These are phyloP conservation scores for Diaporthe amygdali DNA, from an alignment of 2,329 filamentous ascomycete genomes.

Conservation along the genomic window DNA sequence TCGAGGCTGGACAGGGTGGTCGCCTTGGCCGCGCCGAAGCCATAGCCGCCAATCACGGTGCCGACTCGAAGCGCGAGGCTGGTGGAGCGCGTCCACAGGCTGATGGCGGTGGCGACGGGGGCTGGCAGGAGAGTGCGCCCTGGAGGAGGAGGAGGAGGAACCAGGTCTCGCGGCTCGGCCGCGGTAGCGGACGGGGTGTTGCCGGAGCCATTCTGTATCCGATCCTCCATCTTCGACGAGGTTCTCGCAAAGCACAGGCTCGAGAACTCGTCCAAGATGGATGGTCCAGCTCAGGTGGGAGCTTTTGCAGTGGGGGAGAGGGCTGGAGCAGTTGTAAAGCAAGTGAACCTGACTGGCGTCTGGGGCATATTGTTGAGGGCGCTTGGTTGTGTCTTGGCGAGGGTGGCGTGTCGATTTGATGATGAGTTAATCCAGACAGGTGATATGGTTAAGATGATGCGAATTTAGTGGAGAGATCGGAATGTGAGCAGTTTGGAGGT, in stretches of 20 bases:
- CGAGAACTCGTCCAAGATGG: neutral
- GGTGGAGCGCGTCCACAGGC: constrained; percentile 64
- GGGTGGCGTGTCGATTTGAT: constrained; percentile 2
- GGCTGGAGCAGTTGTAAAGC: neutral
- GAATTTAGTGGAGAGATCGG: neutral
- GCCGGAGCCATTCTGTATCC: neutral
- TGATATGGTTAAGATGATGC: neutral
- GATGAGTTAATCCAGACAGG: neutral
- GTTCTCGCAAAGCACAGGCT: neutral
- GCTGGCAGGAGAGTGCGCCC: constrained; percentile 60
- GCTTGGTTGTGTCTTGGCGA: neutral
- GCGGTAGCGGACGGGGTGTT: neutral
- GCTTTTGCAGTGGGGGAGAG: neutral
- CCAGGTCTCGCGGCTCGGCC: neutral
- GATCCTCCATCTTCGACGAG: constrained; percentile 8
- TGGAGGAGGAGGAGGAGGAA: constrained; percentile 25
- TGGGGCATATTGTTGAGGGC: neutral
- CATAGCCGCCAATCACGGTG: constrained; percentile 55
- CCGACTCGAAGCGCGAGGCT: constrained; percentile 61
- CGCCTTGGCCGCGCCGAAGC: constrained; percentile 58
- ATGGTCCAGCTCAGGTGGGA: neutral
- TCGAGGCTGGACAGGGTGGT: constrained; percentile 64
- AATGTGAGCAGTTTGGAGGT: constrained; percentile 3
- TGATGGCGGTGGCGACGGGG: constrained; percentile 63
- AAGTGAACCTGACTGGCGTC: neutral